Evolutionary conservation across 1,284 basidiomycete genomes (phyloP), one percentile per base, ranked within the genome.

Genomic region (Ceratobasidium sp.): DNA sequence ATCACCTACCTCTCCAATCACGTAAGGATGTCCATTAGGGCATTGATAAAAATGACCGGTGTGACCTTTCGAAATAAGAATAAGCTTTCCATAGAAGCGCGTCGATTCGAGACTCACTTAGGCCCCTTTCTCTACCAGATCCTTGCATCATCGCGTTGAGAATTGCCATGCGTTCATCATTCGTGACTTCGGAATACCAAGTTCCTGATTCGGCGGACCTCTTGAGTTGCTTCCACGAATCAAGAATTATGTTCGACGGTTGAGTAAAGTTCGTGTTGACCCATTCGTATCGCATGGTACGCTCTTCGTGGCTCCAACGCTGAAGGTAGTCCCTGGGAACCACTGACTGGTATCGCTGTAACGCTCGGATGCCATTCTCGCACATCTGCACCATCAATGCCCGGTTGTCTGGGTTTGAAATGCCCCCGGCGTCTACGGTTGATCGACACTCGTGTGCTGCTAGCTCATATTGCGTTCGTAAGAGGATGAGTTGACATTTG

Each of bases 21-120:
- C 83, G 71, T 85, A 89, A 0, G 81, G 80, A 76, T 89, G 88
- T 0, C 88, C 87, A 60, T 87, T 85, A 2, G 81, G 80, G 79
- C 88, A 86, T 72, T 82, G 84, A 75, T 86, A 87, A 76, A 84
- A 88, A 77, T 89, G 88, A 3, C 88, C 88, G 9, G 71, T 63
- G 71, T 63, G 71, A 22, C 59, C 59, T 63, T 22, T 54, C 15
- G 44, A 14, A 29, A 53, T 9, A 53, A 27, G 19, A 8, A n/a
- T 27, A 24, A 62, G 59, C n/a, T 7, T 22, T 27, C 17, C 59
- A 45, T 27, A 62, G 47, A 6, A n/a, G n/a, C n/a, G n/a, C n/a
- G n/a, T 31, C 22, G 19, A 41, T 41, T 59, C 17, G 5, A n/a
- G 27, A 60, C 60, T 24, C 11, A 62, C 60, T 62, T 1, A 62